Evolutionary conservation across 495 filamentous ascomycete species (phyloP).

Genomic region (Podospora comata): DNA sequence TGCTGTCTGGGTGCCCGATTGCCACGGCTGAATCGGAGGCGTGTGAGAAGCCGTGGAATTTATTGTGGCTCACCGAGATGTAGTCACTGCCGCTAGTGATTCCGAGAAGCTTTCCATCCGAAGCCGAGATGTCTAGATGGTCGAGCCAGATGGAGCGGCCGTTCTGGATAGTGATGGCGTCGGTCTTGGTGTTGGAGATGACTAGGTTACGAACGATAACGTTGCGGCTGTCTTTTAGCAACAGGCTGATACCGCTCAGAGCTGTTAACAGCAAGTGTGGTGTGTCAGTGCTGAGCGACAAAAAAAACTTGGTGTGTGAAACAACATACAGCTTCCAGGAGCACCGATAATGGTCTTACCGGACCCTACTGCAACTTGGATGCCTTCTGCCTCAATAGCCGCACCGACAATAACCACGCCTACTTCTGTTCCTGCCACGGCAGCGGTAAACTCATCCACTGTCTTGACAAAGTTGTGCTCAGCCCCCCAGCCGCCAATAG

Average conservation of each 20-base stretch:
- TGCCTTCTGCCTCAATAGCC: conserved; percentile 40
- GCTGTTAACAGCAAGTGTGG: conserved; percentile 12
- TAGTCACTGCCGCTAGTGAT: conserved; percentile 52
- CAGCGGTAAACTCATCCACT: conserved; percentile 44
- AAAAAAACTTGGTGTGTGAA: neutral
- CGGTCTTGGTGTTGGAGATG: conserved; percentile 51
- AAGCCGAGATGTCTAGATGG: conserved; percentile 57
- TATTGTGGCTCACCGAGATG: conserved; percentile 40
- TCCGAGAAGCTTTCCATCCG: conserved; percentile 50
- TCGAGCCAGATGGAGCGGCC: conserved; percentile 61
- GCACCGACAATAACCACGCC: conserved; percentile 49
- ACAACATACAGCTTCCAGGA: conserved; percentile 28
- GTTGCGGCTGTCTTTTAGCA: conserved; percentile 38
- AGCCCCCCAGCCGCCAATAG: conserved; percentile 22
- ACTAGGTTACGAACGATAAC: conserved; percentile 57
- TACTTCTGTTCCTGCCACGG: conserved; percentile 40
- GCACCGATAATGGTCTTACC: conserved; percentile 53
- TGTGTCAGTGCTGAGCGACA: neutral
- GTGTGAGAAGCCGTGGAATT: conserved; percentile 56
- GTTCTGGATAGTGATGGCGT: conserved; percentile 46
- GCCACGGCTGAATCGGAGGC: conserved; percentile 36
- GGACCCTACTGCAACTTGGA: conserved; percentile 44
- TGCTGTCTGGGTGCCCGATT: conserved; percentile 54
- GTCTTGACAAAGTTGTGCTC: conserved; percentile 49
- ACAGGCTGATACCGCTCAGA: conserved; percentile 36